phyloP scores from a whole-genome alignment of 495 filamentous ascomycete species.

The Aspergillus baeticus region DNA sequence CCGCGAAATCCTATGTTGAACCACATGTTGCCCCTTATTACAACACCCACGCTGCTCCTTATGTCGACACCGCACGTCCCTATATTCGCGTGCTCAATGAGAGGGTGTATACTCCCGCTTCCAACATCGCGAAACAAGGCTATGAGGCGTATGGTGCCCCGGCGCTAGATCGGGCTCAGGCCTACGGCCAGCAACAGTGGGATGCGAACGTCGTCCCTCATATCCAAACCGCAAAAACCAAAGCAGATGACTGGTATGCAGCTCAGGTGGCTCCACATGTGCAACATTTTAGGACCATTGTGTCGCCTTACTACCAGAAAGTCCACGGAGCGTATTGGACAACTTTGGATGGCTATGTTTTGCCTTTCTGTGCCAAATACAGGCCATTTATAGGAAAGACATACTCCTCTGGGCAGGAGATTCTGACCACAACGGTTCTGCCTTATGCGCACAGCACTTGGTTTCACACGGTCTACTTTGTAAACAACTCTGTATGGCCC shows the following conservation, averaged over 20 bases:
- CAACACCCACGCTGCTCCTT: slow-evolving; percentile 74
- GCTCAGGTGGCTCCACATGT: slow-evolving; percentile 71
- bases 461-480: slow-evolving; percentile 63
- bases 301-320: slow-evolving; percentile 71
- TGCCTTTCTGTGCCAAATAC: slow-evolving; percentile 71
- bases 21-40: slow-evolving; percentile 89
- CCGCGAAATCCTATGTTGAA: slow-evolving; percentile 61
- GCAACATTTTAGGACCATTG: slow-evolving; percentile 50
- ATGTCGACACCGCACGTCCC: slow-evolving; percentile 72
- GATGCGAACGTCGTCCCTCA: slow-evolving; percentile 71
- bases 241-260: slow-evolving; percentile 65
- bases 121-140: slow-evolving; percentile 57
- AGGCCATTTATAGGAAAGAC: slow-evolving; percentile 71
- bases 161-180: slow-evolving; percentile 61
- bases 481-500: slow-evolving; percentile 75
- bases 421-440: slow-evolving; percentile 67
- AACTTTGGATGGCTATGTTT: slow-evolving; percentile 66
- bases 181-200: slow-evolving; percentile 71
- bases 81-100: slow-evolving; percentile 69
- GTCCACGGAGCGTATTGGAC: slow-evolving; percentile 58
- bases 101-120: slow-evolving; percentile 64
- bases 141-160: slow-evolving; percentile 79
- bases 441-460: slow-evolving; percentile 71
- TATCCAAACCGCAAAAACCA: slow-evolving; percentile 58
- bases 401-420: slow-evolving; percentile 63